Conservation (phyloP, 257 asterid species). For the Solanum lycopersicoides region DNA sequence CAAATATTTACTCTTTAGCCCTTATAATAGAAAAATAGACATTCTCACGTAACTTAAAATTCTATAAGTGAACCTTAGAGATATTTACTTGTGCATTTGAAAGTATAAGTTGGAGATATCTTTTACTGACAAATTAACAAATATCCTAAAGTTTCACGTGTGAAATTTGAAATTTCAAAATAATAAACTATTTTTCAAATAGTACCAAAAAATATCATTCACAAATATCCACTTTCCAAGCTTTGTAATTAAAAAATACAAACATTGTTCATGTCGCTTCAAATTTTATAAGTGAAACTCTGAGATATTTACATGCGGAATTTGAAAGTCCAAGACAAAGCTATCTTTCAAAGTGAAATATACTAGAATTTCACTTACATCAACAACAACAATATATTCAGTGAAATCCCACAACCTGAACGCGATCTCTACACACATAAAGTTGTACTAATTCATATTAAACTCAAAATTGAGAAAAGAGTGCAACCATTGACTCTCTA, state of each 20-base stretch:
- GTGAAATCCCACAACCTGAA: accelerated
- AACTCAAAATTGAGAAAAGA: slow-evolving; percentile 1
- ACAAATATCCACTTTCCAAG: neutral
- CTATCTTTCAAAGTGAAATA: too few relatives aligned
- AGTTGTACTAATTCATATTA: neutral
- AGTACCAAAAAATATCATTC: neutral
- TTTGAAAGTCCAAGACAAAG: accelerated
- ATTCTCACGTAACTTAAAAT: neutral
- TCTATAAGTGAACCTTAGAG: neutral
- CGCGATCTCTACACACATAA: neutral
- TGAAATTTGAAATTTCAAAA: neutral
- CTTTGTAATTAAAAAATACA: too few relatives aligned
- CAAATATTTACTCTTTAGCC: neutral
- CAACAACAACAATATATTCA: neutral
- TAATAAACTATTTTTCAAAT: neutral
- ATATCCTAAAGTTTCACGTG: neutral
- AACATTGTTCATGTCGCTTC: neutral
- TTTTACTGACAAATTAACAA: neutral
- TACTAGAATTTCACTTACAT: accelerated
- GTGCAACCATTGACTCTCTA: slow-evolving; percentile 8
- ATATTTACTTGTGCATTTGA: neutral
- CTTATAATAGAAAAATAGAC: neutral
- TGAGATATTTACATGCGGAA: neutral
- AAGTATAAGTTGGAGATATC: neutral
- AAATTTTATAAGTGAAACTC: too few relatives aligned